Evolutionary conservation across 1,139 yeast genomes (phyloP), one percentile per base, ranked within the genome.

Genomic region (Groenewaldozyma sp.): DNA sequence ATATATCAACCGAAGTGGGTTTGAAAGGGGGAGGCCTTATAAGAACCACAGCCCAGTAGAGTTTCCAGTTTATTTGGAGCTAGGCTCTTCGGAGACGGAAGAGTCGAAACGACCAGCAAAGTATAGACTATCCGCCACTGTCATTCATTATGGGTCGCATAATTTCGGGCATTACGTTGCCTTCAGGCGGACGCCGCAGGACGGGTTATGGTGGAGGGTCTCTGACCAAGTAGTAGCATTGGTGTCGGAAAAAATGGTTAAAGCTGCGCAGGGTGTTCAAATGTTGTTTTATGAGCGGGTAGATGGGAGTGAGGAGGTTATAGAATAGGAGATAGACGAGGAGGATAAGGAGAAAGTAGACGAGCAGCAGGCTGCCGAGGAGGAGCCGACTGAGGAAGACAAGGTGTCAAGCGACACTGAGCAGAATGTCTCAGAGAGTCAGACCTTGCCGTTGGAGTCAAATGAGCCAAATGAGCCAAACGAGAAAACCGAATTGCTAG

Each of bases 161-260:
- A 86, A 88, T 55, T 88, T 86, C 58, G 97, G 97, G 16, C 97
- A 88, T 59, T 88, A 88, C 58, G 84, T 88, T 44, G 84, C 94
- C 38, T 88, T 74, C 63, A 74, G 96, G 53, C 79, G 76, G 52
- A 55, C 56, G 40, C n/a, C n/a, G n/a, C 71, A 68, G 43, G 71
- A 93, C 52, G 94, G 93, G 1, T 70, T 77, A 10, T 88, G 97
- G 96, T 87, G 95, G 95, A 74, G 95, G 58, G 78, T 87, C 19
- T 81, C 94, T 53, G 97, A 88, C 60, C 95, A 88, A 54, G 77
- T 79, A 1, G 94, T 87, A 2, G 77, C 82, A 47, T 73, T 82
- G 19, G 87, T 86, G 1, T 73, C 76, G 18, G 94, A 84, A 56
- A 73, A 73, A 6, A 94, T 87, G 57, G 96, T 86, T 1, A 64